Evolutionary conservation across 2,329 filamentous ascomycete genomes (phyloP).

Genomic region (Aspergillus niger): DNA sequence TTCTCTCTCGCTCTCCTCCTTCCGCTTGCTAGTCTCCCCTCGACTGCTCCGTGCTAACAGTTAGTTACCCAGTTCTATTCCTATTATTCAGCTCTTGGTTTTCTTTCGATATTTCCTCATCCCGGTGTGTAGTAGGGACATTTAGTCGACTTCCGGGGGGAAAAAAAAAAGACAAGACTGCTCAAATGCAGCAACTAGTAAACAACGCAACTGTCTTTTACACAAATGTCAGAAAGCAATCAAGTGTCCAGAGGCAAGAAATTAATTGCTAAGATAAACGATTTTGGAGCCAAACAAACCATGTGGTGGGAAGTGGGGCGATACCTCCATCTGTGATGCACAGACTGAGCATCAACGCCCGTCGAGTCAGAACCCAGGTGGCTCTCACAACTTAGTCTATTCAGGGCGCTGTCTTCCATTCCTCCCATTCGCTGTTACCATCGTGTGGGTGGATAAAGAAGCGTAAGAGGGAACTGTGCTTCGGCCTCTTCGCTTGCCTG

Average conservation of each 20-base stretch:
- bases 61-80: too few relatives aligned
- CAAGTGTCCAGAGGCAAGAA: background rate
- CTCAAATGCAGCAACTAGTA: too few relatives aligned
- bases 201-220: background rate
- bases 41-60: background rate
- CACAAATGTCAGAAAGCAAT: background rate
- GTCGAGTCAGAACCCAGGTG: conserved; percentile 11
- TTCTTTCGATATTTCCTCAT: too few relatives aligned
- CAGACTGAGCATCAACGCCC: conserved; percentile 12
- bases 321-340: conserved; percentile 11
- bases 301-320: conserved; percentile 26
- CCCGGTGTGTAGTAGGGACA: too few relatives aligned
- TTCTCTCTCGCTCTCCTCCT: background rate
- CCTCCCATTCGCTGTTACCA: conserved; percentile 16
- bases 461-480: conserved; percentile 17
- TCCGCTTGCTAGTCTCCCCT: background rate
- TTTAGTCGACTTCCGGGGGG: too few relatives aligned
- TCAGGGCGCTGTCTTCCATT: background rate
- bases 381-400: conserved; percentile 28
- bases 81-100: too few relatives aligned
- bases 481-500: conserved; percentile 2
- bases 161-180: too few relatives aligned
- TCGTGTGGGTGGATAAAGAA: conserved; percentile 16
- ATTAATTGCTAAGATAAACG: background rate
- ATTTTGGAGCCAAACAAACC: conserved; percentile 12